Evolutionary conservation across 2,329 filamentous ascomycete species (phyloP), one percentile per base, ranked within the genome.

Genomic region (Paradendryphiella salina): DNA sequence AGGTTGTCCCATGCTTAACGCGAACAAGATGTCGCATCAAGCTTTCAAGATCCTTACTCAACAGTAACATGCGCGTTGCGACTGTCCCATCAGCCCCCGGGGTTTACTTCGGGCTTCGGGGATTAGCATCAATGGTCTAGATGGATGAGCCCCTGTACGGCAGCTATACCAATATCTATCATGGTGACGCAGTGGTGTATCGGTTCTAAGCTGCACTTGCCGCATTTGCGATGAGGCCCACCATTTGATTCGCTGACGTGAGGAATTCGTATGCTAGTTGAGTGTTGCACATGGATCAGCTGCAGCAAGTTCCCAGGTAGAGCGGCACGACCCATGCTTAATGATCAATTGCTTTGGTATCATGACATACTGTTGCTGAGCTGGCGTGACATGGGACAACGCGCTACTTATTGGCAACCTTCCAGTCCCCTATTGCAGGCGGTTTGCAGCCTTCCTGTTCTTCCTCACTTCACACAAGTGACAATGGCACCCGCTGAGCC

Each of bases 401-500:
- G 34, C 33, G 20, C 8, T 43, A 35, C 10, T 41, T 38, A 35
- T 20, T 21, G 14, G 32, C 15, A 14, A 29, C 18, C 13, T 21
- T 29, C 10, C 35, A 20, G 5, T 13, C 9, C 7, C 23, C 13
- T 31, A 26, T 35, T 20, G 15, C 18, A n/a, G 29, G 6, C 20
- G n/a, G 5, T n/a, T 9, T 37, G n/a, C 13, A 35, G 18, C 3
- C 3, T 26, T 35, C 11, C 8, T 34, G 31, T 43, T 13, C n/a
- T n/a, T 50, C 34, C 23, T 40, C 11, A 33, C 4, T 29, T 35
- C 33, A 17, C 28, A 23, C 17, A 28, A 3, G 32, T 21, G 20
- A 61, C 20, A 13, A 72, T 71, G 69, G 67, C 67, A 20, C 67
- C 67, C 4, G 61, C 67, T 20, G 69, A 71, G 56, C 67, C 69